Base-by-base conservation (phyloP, 2,329 filamentous ascomycete genomes). In the Venturia nashicola region DNA sequence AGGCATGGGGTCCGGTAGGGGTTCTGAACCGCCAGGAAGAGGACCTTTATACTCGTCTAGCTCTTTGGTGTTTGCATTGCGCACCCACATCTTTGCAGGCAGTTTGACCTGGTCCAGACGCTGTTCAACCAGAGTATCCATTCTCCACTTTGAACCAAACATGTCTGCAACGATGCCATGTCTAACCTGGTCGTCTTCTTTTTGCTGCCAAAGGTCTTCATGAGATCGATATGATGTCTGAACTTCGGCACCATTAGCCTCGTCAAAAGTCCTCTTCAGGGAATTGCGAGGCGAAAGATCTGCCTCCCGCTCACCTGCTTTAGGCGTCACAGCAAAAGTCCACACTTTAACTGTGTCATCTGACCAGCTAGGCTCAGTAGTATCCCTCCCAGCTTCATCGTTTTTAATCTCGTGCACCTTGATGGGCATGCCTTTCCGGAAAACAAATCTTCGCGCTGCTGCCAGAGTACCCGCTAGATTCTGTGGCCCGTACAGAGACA, bases 301-400 rank as follows among this genome's bases (percentile, higher is more conserved):
- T n/a, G 63, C 27, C 54, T 27, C 18, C 27, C 54, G 18, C 54
- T 64, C 54, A 34, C 36, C 40, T 40, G n/a, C 20, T 23, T 44
- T n/a, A 12, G 76, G 77, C 64, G 64, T 72, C 46, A 89, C 75
- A 0, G 89, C 83, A 70, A 97, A 80, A 57, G 90, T 87, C 93
- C 93, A 97, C 0, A 97, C 88, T 65, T 86, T 85, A 64, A 97
- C 84, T 67, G 87, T 86, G 12, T 84, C 79, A 72, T 97, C 93
- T 65, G 83, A 74, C 82, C 85, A 96, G 61, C 90, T 86, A 0
- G 91, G 89, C 20, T 67, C 65, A 66, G 73, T 74, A 39, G 78
- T 73, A 57, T 74, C 69, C 65, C 69, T 71, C n/a, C 66, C 66
- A 16, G 68, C 66, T 3, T 69, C 62, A 14, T 65, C 65, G n/a